Conservation (phyloP, 495 filamentous ascomycete species). For the Achaetomiella virescens region DNA sequence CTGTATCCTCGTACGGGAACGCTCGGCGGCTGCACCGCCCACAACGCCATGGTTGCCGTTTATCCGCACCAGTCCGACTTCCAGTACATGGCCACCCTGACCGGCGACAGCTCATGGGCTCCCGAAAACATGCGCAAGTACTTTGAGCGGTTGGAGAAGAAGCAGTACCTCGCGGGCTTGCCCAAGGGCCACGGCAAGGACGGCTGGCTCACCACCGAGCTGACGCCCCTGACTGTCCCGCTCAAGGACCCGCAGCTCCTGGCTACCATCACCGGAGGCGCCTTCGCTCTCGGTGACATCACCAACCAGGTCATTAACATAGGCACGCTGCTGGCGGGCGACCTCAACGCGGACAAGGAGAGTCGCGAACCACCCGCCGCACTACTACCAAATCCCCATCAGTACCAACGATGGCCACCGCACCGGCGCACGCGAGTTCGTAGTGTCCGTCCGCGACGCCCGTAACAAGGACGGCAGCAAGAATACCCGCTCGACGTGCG, state of each 20-base stretch:
- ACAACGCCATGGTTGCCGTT: slow-evolving; percentile 43
- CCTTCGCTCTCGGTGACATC: slow-evolving; percentile 44
- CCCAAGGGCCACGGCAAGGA: slow-evolving; percentile 49
- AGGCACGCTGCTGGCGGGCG: slow-evolving; percentile 41
- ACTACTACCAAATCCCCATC: slow-evolving; percentile 50
- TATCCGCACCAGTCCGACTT: slow-evolving; percentile 41
- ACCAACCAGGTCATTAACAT: slow-evolving; percentile 32
- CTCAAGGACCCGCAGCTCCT: slow-evolving; percentile 49
- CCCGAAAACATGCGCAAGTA: slow-evolving; percentile 44
- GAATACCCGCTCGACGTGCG: slow-evolving; percentile 55
- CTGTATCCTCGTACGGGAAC: slow-evolving; percentile 45
- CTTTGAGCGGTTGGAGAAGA: slow-evolving; percentile 47
- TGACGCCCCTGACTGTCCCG: slow-evolving; percentile 42
- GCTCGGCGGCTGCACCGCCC: slow-evolving; percentile 46
- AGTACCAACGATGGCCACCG: slow-evolving; percentile 42
- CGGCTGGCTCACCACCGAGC: slow-evolving; percentile 51
- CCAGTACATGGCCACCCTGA: slow-evolving; percentile 39
- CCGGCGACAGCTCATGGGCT: slow-evolving; percentile 44
- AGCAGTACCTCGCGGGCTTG: slow-evolving; percentile 43
- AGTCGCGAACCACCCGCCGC: slow-evolving; percentile 22
- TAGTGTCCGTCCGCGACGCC: slow-evolving; percentile 47
- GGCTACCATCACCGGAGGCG: slow-evolving; percentile 44
- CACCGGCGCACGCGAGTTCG: slow-evolving; percentile 48
- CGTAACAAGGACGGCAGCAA: slow-evolving; percentile 45
- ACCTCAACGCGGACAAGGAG: slow-evolving; percentile 45